Evolutionary conservation across 805 yeast genomes (phyloP), one percentile per base, ranked within the genome.

Genomic region (Nakazawaea wickerhamii): DNA sequence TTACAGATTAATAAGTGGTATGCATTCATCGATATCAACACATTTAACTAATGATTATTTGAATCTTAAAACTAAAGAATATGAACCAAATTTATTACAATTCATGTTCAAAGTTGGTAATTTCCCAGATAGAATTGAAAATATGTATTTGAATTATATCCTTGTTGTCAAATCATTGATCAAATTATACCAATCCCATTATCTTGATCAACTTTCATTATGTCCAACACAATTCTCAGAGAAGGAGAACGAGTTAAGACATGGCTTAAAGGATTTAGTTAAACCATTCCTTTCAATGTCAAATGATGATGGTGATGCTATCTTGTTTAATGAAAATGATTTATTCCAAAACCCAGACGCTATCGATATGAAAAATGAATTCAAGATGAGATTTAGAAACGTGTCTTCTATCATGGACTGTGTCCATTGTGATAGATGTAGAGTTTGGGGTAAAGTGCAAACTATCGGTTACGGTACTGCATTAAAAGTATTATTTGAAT

Each of bases 381-480:
- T 93, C 66, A 75, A 91, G 48, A 63, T 75, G 30, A 81, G 95
- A 40, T 95, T 93, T 61, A 81, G 79, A 56, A 93, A 93, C 58
- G 95, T 93, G 19, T 81, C 95, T 17, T 82, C 86, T 39, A 79
- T 93, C 34, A 93, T 93, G 97, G 96, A 91, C 61, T 93, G 99
- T 67, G 98, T 93, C 31, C 97, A 96, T 30, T 93, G 99, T 68
- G 99, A 93, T 59, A 74, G 97, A 58, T 93, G 99, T 62, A 77
- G 97, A 55, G 70, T 93, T 63, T 93, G 99, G 99, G 99, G 99
- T 8, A 93, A 93, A 62, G 77, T 93, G 23, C 99, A 93, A 67
- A 88, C 95, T 2, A 87, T 93, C 13, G 99, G 99, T 17, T 93
- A 93, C 61, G 99, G 97, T 15, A 93, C 99, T 7, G 95, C 96